Evolutionary conservation across 495 filamentous ascomycete species (phyloP).

Genomic region (Sphaerosporella brunnea): DNA sequence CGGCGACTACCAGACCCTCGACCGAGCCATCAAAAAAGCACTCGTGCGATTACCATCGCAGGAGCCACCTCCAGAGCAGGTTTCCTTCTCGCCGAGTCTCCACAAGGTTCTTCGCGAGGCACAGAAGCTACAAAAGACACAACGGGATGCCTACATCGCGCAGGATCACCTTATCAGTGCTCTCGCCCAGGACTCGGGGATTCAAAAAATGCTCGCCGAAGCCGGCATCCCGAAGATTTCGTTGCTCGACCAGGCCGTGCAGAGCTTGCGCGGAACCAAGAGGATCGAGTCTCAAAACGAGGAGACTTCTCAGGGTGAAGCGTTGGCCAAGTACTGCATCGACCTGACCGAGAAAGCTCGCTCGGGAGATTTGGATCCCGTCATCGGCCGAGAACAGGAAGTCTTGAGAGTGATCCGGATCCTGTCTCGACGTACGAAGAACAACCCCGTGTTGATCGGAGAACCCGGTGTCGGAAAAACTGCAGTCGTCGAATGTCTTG

Average conservation of each 20-base stretch:
- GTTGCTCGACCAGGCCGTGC: constrained; percentile 69
- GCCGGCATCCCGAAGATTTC: constrained; percentile 84
- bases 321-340: constrained; percentile 90
- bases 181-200: constrained; percentile 55
- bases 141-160: constrained; percentile 86
- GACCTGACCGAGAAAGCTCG: constrained; percentile 89
- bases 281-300: constrained; percentile 90
- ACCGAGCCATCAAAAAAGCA: constrained; percentile 74
- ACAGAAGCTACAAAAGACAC: constrained; percentile 80
- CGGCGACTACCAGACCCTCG: constrained; percentile 75
- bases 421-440: constrained; percentile 85
- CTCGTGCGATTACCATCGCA: constrained; percentile 83
- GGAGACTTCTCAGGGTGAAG: constrained; percentile 75
- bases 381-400: constrained; percentile 94
- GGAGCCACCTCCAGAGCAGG: constrained; percentile 77
- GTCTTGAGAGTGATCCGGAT: constrained; percentile 89
- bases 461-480: constrained; percentile 98
- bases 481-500: constrained; percentile 93
- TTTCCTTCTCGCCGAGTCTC: constrained; percentile 63
- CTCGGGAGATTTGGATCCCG: constrained; percentile 94
- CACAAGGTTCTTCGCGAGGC: constrained; percentile 64
- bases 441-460: constrained; percentile 90
- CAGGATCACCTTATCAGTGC: constrained; percentile 84
- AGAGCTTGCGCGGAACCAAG: constrained; percentile 75
- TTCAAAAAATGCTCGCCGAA: constrained; percentile 59